Base-by-base conservation (phyloP, 768 basidiomycete genomes). In the Lactifluus piperatus region DNA sequence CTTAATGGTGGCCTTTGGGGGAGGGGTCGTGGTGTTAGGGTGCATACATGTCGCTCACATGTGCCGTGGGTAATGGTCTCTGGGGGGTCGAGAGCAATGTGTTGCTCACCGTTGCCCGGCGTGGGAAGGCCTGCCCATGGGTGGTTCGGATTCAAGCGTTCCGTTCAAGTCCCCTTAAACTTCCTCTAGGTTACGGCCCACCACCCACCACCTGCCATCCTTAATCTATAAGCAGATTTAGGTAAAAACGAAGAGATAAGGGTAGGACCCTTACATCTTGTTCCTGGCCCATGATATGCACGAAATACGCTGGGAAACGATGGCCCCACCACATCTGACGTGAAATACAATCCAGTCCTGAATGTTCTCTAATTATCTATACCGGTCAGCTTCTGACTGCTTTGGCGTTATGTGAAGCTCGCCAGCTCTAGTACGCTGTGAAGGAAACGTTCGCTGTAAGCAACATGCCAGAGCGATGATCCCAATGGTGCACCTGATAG, bases 241-340 rank as follows among this genome's bases (percentile, higher is more conserved):
- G 51, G 41, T 18, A 18, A 37, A 57, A 22, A 37, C 5, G n/a
- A 24, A 32, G 14, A 1, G 9, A n/a, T n/a, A 18, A 20, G 9
- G 18, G 13, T n/a, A 20, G 30, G n/a, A 24, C 18, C n/a, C 68
- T 52, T 65, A 84, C 88, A 54, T 93, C 84, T 55, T 82, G 80
- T 2, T 79, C 77, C 60, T 77, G 71, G 5, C 92, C 94, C 56
- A 94, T 89, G 57, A 97, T 81, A 46, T 81, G 80, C 48, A 97
- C 86, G 60, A 93, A 88, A 75, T 97, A 98, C 0, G 94, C 97
- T 2, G 97, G 97, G 69, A 85, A 88, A 57, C 97, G 84, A 69
- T 98, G 95, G 29, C 97, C 95, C 95, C 95, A 98, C 97, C 97
- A 99, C 18, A 98, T 79, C 69, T 99, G 97, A 54, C 97, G 88